These are phyloP conservation scores for Rutstroemia sp. DNA, from an alignment of 2,329 filamentous ascomycete species.

Conservation along the genomic window DNA sequence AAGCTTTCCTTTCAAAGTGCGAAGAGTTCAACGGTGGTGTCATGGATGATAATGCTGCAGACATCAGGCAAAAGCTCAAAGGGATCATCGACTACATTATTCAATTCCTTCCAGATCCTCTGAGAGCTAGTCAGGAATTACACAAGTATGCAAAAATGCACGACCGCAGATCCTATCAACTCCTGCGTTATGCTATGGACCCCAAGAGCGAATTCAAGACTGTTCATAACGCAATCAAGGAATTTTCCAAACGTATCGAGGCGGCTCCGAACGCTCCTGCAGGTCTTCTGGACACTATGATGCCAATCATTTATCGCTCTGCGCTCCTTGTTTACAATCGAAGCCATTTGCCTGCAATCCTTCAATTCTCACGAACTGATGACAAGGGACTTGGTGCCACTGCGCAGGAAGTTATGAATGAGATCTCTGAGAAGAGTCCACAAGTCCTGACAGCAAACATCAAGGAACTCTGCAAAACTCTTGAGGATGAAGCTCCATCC, in stretches of 20 bases:
- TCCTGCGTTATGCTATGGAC: slow-evolving; percentile 78
- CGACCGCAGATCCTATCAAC: slow-evolving; percentile 81
- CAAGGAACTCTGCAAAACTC: slow-evolving; percentile 79
- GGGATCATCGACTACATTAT: slow-evolving; percentile 67
- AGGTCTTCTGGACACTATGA: slow-evolving; percentile 69
- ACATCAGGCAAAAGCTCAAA: slow-evolving; percentile 61
- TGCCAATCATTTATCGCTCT: slow-evolving; percentile 75
- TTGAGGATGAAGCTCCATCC: slow-evolving; percentile 73
- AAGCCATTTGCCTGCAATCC: slow-evolving; percentile 85
- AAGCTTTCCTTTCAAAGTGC: slow-evolving; percentile 73
- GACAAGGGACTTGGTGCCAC: slow-evolving; percentile 68
- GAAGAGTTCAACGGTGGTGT: slow-evolving; percentile 87
- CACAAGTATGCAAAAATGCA: slow-evolving; percentile 88
- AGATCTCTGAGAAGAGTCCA: slow-evolving; percentile 84
- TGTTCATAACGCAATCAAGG: slow-evolving; percentile 82
- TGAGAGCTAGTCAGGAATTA: slow-evolving; percentile 67
- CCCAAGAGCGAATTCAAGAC: slow-evolving; percentile 88
- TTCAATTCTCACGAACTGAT: slow-evolving; percentile 79
- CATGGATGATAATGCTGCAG: slow-evolving; percentile 61
- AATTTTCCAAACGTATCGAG: slow-evolving; percentile 76
- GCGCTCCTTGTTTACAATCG: slow-evolving; percentile 86
- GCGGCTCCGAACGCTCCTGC: slow-evolving; percentile 49
- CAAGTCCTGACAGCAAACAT: slow-evolving; percentile 90
- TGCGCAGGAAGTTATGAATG: slow-evolving; percentile 83
- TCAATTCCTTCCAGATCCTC: slow-evolving; percentile 67